Conservation (phyloP, 192 early-diverging fungal genomes). For the Nowakowskiella sp. region DNA sequence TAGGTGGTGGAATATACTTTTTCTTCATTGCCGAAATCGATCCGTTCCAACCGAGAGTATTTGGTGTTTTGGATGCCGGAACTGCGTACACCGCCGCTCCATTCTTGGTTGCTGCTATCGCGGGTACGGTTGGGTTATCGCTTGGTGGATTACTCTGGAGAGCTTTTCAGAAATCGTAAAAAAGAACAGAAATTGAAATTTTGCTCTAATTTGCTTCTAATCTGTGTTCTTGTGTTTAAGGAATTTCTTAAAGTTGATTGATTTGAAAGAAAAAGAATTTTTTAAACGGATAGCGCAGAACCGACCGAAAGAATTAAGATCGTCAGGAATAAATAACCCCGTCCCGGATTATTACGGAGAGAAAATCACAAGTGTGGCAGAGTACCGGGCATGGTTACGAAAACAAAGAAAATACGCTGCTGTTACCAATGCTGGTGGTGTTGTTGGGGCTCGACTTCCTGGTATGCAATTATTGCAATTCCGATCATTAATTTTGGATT, state of each 20-base stretch:
- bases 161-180: slow-evolving; percentile 20
- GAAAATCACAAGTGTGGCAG: slow-evolving; percentile 72
- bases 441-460: too few species aligned
- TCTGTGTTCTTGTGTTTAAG: background rate
- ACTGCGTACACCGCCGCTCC: slow-evolving; percentile 19
- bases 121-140: slow-evolving; percentile 8
- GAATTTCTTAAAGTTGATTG: background rate
- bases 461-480: too few species aligned
- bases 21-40: slow-evolving; percentile 39
- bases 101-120: slow-evolving; percentile 19
- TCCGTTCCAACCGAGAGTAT: slow-evolving; percentile 25
- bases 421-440: too few species aligned
- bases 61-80: slow-evolving; percentile 28
- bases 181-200: background rate
- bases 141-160: slow-evolving; percentile 37
- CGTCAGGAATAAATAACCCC: slow-evolving; percentile 61
- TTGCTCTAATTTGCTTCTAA: background rate
- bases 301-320: slow-evolving; percentile 29
- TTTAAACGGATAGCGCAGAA: slow-evolving; percentile 28
- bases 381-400: slow-evolving; percentile 78
- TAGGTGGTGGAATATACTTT: slow-evolving; percentile 32
- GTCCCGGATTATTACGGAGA: slow-evolving; percentile 90
- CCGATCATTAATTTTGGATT: too few species aligned
- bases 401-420: slow-evolving; percentile 76
- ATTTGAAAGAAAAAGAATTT: slow-evolving; percentile 31